Percentiles rank a stretch among this genome's conserved stretches.
Evolutionary conservation across 192 early-diverging fungal species (phyloP).

Genomic region (Coemansia umbellata): DNA sequence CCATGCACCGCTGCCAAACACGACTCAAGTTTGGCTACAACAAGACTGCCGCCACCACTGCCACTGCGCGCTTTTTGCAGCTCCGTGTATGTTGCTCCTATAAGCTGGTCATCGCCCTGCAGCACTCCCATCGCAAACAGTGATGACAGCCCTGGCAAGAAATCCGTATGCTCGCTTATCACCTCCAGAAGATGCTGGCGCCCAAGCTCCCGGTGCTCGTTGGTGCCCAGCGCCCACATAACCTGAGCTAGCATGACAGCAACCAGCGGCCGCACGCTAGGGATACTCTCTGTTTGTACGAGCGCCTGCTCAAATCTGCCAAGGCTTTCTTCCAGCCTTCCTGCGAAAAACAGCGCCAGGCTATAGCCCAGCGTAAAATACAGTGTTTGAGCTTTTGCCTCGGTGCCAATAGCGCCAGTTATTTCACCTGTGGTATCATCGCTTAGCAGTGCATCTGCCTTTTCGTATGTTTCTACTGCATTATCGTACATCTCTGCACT

Average conservation of each 20-base stretch:
- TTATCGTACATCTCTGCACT: constrained; percentile 57
- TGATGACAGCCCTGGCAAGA: constrained; percentile 20
- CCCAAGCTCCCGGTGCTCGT: constrained; percentile 71
- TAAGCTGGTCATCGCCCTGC: constrained; percentile 32
- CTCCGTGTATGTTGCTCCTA: constrained; percentile 26
- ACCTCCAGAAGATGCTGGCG: constrained; percentile 70
- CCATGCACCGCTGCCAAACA: constrained; percentile 24
- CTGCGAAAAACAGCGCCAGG: constrained; percentile 71
- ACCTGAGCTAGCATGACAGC: constrained; percentile 79
- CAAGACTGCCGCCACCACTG: constrained; percentile 4
- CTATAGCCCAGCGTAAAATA: constrained; percentile 58
- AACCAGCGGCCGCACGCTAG: constrained; percentile 60
- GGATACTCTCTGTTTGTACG: constrained; percentile 38
- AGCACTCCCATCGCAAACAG: constrained; percentile 49
- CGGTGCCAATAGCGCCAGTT: background rate
- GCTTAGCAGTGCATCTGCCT: constrained; percentile 11
- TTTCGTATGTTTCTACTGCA: constrained; percentile 55
- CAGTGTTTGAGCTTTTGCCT: constrained; percentile 22
- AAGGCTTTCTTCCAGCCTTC: constrained; percentile 64
- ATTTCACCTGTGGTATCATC: background rate
- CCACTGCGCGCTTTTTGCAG: constrained; percentile 4
- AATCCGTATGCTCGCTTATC: constrained; percentile 8
- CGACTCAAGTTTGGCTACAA: constrained; percentile 14
- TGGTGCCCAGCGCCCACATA: constrained; percentile 81
- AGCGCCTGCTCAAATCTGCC: constrained; percentile 70